Percentiles rank a stretch among this genome's conserved stretches.
Evolutionary conservation across 495 filamentous ascomycete species (phyloP).

Genomic region (Neurospora sp.): DNA sequence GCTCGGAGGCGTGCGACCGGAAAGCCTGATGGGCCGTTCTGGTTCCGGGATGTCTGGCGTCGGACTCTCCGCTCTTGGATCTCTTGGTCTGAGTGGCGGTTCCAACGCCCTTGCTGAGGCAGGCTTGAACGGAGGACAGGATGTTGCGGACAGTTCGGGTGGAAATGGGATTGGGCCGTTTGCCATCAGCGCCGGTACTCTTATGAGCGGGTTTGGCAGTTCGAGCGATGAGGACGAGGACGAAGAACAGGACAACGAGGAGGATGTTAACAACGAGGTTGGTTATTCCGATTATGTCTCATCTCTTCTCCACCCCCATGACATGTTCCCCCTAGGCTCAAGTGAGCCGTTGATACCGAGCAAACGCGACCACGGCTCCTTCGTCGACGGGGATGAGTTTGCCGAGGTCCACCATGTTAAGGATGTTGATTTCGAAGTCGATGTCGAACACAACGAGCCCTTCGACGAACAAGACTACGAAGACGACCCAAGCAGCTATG

Average conservation of each 20-base stretch:
- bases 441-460: slow-evolving; percentile 3
- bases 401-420: not conserved
- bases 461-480: not conserved
- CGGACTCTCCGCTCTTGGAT: slow-evolving; percentile 36
- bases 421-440: slow-evolving; percentile 4
- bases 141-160: slow-evolving; percentile 57
- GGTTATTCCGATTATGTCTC: slow-evolving; percentile 18
- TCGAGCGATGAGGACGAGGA: slow-evolving; percentile 96
- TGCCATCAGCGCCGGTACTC: slow-evolving; percentile 52
- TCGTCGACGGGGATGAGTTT: not conserved
- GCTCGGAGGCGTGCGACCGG: slow-evolving; percentile 89
- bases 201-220: slow-evolving; percentile 91
- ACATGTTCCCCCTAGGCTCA: slow-evolving; percentile 1
- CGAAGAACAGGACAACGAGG: slow-evolving; percentile 80
- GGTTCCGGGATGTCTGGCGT: slow-evolving; percentile 24
- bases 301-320: not conserved
- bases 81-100: slow-evolving; percentile 39
- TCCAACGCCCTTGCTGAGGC: slow-evolving; percentile 70
- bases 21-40: slow-evolving; percentile 29
- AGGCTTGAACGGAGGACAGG: slow-evolving; percentile 62
- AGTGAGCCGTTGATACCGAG: slow-evolving; percentile 3
- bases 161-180: slow-evolving; percentile 58
- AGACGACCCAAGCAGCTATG: not conserved
- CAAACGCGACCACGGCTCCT: slow-evolving; percentile 1
- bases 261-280: slow-evolving; percentile 47